Conservation (phyloP, 1,284 basidiomycete genomes). For the Trametes sp. region DNA sequence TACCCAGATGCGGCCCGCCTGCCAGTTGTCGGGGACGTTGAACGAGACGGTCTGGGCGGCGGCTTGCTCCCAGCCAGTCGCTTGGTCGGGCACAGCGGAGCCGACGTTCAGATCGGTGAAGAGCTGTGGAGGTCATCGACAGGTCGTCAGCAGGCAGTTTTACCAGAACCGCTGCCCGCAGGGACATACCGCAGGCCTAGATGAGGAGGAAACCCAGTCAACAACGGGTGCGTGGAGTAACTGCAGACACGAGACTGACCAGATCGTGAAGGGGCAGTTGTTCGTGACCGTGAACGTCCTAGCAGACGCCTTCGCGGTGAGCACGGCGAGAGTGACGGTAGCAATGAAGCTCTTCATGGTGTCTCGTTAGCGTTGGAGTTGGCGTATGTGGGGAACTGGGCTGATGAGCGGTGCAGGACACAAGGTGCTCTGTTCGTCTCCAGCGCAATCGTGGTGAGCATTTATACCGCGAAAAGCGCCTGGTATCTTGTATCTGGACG, state of each 20-base stretch:
- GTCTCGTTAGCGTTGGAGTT: neutral
- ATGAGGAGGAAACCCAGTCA: neutral
- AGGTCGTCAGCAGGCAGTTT: too few species aligned
- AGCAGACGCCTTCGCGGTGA: conserved; percentile 19
- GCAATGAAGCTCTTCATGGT: conserved; percentile 28
- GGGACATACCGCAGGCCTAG: conserved; percentile 13
- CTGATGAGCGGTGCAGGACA: neutral
- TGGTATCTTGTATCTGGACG: neutral
- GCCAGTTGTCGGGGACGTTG: conserved; percentile 45
- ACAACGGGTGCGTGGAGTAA: neutral
- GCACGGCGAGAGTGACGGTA: conserved; percentile 18
- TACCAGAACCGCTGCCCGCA: neutral
- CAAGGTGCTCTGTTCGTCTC: neutral
- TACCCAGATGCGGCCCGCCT: conserved; percentile 45
- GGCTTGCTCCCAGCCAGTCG: conserved; percentile 37
- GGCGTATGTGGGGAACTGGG: neutral
- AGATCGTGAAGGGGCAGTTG: conserved; percentile 28
- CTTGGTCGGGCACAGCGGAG: conserved; percentile 37
- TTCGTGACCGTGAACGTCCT: conserved; percentile 26
- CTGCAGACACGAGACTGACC: conserved; percentile 8
- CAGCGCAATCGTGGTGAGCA: neutral
- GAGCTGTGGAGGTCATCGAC: conserved; percentile 26
- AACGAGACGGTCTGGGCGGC: conserved; percentile 32
- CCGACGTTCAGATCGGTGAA: conserved; percentile 45
- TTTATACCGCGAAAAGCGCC: neutral